Percentiles rank a stretch among this genome's conserved stretches.
phyloP scores from a whole-genome alignment of 2,329 filamentous ascomycete species.

The Pseudopithomyces chartarum region DNA sequence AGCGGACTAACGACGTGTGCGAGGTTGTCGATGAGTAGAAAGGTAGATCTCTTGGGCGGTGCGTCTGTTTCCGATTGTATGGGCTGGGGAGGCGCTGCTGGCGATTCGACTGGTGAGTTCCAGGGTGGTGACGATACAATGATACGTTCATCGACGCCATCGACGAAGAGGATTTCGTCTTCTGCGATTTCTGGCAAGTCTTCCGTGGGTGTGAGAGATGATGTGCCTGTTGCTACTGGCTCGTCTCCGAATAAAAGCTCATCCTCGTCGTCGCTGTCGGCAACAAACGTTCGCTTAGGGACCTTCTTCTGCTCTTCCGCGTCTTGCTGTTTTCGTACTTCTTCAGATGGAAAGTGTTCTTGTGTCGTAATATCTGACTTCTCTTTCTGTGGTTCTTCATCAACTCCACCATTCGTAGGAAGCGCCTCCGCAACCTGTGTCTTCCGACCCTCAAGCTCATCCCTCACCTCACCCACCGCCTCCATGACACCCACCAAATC shows the following conservation, averaged over 20 bases:
- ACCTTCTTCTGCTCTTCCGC: slow-evolving; percentile 21
- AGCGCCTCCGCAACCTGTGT: slow-evolving; percentile 20
- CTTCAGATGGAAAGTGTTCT: slow-evolving; percentile 19
- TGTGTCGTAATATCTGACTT: background rate
- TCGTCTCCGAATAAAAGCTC: slow-evolving; percentile 46
- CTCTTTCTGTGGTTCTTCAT: background rate
- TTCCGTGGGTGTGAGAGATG: slow-evolving; percentile 37
- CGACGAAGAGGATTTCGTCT: slow-evolving; percentile 47
- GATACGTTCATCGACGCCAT: background rate
- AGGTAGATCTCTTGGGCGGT: slow-evolving; percentile 16
- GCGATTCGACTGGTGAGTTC: background rate
- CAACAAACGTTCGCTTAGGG: slow-evolving; percentile 30
- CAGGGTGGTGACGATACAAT: background rate
- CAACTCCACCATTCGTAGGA: background rate
- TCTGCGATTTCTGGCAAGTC: slow-evolving; percentile 43
- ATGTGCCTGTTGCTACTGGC: slow-evolving; percentile 14
- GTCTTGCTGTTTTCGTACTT: background rate
- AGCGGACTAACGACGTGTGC: slow-evolving; percentile 44
- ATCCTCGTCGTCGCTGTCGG: slow-evolving; percentile 43
- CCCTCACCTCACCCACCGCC: slow-evolving; percentile 50
- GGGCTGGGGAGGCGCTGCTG: background rate
- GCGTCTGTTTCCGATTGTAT: background rate
- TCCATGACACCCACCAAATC: slow-evolving; percentile 56
- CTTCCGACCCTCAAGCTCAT: slow-evolving; percentile 31
- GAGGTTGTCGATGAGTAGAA: slow-evolving; percentile 50